phyloP scores from a whole-genome alignment of 805 yeast genomes.

The Candida stauntonica region DNA sequence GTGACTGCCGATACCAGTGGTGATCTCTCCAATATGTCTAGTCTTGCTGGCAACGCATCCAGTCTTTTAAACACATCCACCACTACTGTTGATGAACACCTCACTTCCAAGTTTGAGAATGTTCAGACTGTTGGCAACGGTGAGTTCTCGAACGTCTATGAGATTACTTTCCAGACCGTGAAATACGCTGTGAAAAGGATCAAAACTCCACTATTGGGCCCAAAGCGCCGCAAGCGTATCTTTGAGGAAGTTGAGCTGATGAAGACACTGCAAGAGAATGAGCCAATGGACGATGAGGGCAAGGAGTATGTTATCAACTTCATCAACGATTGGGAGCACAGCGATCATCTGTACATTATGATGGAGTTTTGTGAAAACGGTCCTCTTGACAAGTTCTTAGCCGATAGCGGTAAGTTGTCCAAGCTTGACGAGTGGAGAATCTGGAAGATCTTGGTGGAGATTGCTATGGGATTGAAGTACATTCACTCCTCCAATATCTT shows the following conservation, averaged over 20 bases:
- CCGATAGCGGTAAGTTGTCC: slow-evolving; percentile 69
- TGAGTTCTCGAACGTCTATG: slow-evolving; percentile 85
- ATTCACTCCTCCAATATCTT: slow-evolving; percentile 74
- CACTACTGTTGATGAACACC: slow-evolving; percentile 35
- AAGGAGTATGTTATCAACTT: slow-evolving; percentile 74
- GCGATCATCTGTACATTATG: slow-evolving; percentile 79
- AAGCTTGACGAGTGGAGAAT: slow-evolving; percentile 94
- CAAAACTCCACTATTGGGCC: slow-evolving; percentile 56
- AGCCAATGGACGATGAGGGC: slow-evolving; percentile 49
- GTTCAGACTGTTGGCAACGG: slow-evolving; percentile 77
- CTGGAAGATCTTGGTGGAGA: slow-evolving; percentile 91
- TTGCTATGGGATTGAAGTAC: slow-evolving; percentile 71
- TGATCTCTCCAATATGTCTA: slow-evolving; percentile 22
- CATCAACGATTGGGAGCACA: slow-evolving; percentile 81
- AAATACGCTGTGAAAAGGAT: slow-evolving; percentile 86
- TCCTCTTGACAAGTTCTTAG: slow-evolving; percentile 72
- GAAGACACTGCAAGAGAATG: slow-evolving; percentile 36
- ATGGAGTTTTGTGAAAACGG: slow-evolving; percentile 96
- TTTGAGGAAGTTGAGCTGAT: slow-evolving; percentile 76
- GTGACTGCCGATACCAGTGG: slow-evolving; percentile 18
- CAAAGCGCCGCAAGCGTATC: slow-evolving; percentile 55
- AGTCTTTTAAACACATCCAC: slow-evolving; percentile 23
- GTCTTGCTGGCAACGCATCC: slow-evolving; percentile 18
- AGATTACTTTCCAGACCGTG: slow-evolving; percentile 62
- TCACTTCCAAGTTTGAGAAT: slow-evolving; percentile 48